These are phyloP conservation scores for Stagonosporopsis rhizophila DNA, from an alignment of 2,329 filamentous ascomycete species.

Conservation along the genomic window DNA sequence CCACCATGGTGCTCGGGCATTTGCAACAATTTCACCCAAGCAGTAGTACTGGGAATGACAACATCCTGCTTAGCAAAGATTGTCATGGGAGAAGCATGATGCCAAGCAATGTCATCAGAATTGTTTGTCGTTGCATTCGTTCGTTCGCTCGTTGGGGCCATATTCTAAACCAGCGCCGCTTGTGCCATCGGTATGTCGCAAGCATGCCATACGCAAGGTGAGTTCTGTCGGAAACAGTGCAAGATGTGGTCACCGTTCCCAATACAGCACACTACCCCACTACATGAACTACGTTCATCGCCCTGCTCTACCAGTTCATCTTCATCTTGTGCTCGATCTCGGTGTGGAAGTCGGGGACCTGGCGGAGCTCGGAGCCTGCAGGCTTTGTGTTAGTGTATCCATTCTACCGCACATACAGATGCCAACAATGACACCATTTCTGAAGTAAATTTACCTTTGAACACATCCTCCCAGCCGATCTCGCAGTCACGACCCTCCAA, in stretches of 20 bases:
- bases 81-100: not conserved
- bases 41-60: not conserved
- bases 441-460: conserved; percentile 64
- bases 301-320: conserved; percentile 65
- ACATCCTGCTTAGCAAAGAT: not conserved
- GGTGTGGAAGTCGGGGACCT: conserved; percentile 77
- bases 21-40: not conserved
- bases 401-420: too few species aligned
- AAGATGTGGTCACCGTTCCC: not conserved
- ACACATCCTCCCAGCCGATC: conserved; percentile 94
- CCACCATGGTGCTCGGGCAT: not conserved
- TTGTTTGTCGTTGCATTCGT: conserved; percentile 13
- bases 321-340: conserved; percentile 94
- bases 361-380: conserved; percentile 71
- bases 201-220: not conserved
- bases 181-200: not conserved
- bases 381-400: conserved; percentile 22
- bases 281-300: not conserved
- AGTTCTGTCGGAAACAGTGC: not conserved
- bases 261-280: not conserved
- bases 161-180: not conserved
- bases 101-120: not conserved
- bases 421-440: not conserved
- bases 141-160: not conserved
- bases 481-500: conserved; percentile 78